Evolutionary conservation across 441 rosid species (phyloP), one percentile per base, ranked within the genome.

Genomic region (Populus hybrid): DNA sequence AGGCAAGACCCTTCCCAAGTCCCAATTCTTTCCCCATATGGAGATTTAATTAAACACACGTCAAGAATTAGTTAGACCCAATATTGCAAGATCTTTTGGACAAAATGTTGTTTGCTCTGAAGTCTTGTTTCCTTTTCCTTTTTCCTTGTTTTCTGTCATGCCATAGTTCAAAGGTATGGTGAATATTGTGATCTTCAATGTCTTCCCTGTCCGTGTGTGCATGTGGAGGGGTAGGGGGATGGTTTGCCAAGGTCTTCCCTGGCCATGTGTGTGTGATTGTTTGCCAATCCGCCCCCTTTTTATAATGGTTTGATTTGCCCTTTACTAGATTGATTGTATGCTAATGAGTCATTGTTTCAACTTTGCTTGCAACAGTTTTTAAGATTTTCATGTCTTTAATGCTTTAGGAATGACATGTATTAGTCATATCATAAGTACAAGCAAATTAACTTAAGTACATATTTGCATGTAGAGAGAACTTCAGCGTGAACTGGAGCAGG

Each of bases 401-500:
- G 32, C 5, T 28, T 19, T 21, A 69, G 10, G 18, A 40, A 21
- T 46, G 4, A 19, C 40, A 73, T 71, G 57, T 69, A 7, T 65
- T 34, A 65, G 57, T 46, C 57, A 46, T 46, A 46, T 4, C 42
- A 63, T 14, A 21, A 38, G 14, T 75, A 50, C 19, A 7, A 12
- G 18, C 18, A 46, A 46, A 46, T 46, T 46, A 46, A 46, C 53
- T 2, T 3, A 12, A 46, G 53, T 46, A 46, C 46, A 40, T 28
- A 57, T 70, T 71, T 84, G 24, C 81, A 1, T 83, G 84, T 63
- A 93, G 98, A 90, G 91, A 85, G 98, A 93, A 86, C 91, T 93
- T 88, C 96, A 90, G 81, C 92, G 92, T 50, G 98, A 93, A 79
- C 69, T 93, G 83, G 98, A 91, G 85, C 96, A 89, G 81, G 92